phyloP scores from a whole-genome alignment of 1,139 yeast genomes.

The Barnettozyma hawaiiensis region DNA sequence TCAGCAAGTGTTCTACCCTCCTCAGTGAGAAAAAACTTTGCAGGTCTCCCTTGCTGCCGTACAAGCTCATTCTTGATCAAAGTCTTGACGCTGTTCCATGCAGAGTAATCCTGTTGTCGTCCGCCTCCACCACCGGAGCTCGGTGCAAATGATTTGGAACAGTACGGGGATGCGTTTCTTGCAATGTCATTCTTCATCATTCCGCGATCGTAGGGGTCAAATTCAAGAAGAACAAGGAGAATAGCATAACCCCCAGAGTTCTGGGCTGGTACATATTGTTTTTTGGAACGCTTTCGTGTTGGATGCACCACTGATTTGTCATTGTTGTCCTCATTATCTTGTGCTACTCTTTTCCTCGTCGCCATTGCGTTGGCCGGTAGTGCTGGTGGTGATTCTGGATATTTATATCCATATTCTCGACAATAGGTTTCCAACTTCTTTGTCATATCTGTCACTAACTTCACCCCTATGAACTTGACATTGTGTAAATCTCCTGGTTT shows the following conservation, averaged over 20 bases:
- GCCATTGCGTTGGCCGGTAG: not conserved
- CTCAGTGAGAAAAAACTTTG: conserved; percentile 61
- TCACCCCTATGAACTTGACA: conserved; percentile 13
- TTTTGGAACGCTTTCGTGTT: conserved; percentile 26
- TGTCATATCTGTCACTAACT: conserved; percentile 8
- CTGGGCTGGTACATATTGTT: conserved; percentile 64
- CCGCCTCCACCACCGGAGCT: conserved; percentile 60
- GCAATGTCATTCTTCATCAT: conserved; percentile 57
- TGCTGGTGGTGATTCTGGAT: conserved; percentile 5
- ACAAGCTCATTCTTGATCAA: conserved; percentile 61
- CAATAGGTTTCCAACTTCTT: conserved; percentile 11
- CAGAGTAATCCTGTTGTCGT: conserved; percentile 63
- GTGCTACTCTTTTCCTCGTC: conserved; percentile 5
- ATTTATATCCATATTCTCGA: conserved; percentile 12
- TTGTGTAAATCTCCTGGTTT: conserved; percentile 11
- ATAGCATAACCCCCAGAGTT: conserved; percentile 89
- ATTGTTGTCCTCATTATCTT: not conserved
- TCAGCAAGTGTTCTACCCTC: conserved; percentile 63
- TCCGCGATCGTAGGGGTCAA: conserved; percentile 47
- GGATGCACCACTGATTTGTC: conserved; percentile 10
- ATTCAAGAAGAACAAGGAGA: conserved; percentile 52
- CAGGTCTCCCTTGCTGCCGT: conserved; percentile 52
- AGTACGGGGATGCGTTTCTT: conserved; percentile 50
- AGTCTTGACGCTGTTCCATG: conserved; percentile 72
- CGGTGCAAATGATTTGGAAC: conserved; percentile 59